Conservation (phyloP, 768 basidiomycete genomes). For the Panellus pusillus region DNA sequence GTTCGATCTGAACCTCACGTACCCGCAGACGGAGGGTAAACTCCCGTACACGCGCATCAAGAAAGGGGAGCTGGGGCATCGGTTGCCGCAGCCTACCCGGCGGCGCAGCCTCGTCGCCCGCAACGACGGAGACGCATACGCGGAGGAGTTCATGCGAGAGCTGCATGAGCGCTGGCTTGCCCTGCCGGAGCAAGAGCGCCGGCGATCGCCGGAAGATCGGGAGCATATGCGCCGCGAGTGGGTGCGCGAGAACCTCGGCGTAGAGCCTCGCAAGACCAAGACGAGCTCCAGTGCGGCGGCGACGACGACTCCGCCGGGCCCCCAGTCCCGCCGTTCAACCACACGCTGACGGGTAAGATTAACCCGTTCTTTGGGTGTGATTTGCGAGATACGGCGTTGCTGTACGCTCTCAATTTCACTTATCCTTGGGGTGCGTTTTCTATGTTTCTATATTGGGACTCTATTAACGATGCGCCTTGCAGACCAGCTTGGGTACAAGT, state of each 20-base stretch:
- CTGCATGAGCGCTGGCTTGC: slow-evolving; percentile 11
- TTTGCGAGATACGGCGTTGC: no score
- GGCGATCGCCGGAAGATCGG: slow-evolving; percentile 5
- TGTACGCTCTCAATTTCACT: no score
- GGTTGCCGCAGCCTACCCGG: not conserved
- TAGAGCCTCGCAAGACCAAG: not conserved
- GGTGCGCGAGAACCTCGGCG: slow-evolving; percentile 1
- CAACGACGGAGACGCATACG: no score
- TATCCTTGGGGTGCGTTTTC: no score
- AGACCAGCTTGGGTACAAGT: slow-evolving; percentile 9
- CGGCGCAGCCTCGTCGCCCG: not conserved
- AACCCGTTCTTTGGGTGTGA: no score
- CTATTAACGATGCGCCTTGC: not conserved
- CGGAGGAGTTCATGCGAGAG: slow-evolving; percentile 4
- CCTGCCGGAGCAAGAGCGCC: slow-evolving; percentile 1
- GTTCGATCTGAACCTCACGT: slow-evolving; percentile 65
- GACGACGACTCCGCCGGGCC: slow-evolving; percentile 1
- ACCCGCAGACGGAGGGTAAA: slow-evolving; percentile 51
- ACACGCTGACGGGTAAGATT: no score
- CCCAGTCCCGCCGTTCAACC: slow-evolving; percentile 1
- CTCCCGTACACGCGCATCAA: slow-evolving; percentile 9
- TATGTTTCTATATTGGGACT: no score
- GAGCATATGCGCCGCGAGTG: not conserved
- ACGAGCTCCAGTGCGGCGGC: not conserved
- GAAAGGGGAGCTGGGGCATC: slow-evolving; percentile 6